Conservation (phyloP, 768 basidiomycete species). For the Termitomyces heimii region DNA sequence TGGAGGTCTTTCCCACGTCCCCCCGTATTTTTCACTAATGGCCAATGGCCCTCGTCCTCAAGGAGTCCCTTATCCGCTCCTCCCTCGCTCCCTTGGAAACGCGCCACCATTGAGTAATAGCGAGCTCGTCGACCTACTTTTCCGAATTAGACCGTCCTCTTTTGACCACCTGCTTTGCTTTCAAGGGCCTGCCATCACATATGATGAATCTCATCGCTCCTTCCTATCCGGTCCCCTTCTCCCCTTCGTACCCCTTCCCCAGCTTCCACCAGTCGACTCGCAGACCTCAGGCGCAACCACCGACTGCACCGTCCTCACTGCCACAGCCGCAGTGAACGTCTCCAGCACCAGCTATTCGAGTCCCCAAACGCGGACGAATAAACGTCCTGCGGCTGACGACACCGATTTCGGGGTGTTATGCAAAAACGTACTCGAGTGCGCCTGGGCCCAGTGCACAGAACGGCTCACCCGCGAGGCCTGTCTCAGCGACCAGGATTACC, state of each 20-base stretch:
- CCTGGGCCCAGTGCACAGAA: neutral
- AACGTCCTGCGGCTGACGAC: neutral
- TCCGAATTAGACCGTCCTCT: neutral
- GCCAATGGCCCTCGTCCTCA: neutral
- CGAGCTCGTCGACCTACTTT: neutral
- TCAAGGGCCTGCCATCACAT: neutral
- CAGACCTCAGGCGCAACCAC: neutral
- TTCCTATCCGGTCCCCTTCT: neutral
- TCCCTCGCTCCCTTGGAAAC: neutral
- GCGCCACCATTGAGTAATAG: too few species aligned
- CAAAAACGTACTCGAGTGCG: neutral
- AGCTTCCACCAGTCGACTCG: neutral
- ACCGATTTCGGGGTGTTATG: neutral
- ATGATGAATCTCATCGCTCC: too few species aligned
- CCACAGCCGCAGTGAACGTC: neutral
- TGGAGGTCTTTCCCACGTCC: neutral
- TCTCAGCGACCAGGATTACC: neutral
- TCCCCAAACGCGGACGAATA: neutral
- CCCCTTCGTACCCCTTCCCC: neutral
- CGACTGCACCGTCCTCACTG: neutral
- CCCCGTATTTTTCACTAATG: neutral
- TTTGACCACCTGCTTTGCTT: too few species aligned
- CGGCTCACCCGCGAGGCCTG: neutral
- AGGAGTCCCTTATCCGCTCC: neutral
- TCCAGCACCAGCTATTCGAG: neutral